Base-by-base conservation (phyloP, 352 stramenopile species). In the Saprolegnia diclina region DNA sequence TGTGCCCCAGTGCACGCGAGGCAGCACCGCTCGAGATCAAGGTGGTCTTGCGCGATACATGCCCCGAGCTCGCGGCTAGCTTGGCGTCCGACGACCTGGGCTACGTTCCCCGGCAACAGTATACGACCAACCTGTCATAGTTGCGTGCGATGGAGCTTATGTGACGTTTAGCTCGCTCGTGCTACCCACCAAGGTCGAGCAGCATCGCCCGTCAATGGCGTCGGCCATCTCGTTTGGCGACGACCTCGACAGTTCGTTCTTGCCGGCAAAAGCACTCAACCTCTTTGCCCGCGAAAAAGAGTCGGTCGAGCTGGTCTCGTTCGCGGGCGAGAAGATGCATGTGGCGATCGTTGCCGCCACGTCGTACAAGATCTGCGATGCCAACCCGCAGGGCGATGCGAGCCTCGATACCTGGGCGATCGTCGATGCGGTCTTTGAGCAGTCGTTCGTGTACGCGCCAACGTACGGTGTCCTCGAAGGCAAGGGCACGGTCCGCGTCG, bases 291-390 rank as follows among this genome's bases (percentile, higher is more conserved):
- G 52, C 13, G 63, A 69, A 4, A 52, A 59, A 22, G 42, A 38
- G 46, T 14, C 42, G 50, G 62, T 29, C 7, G 63, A 69, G n/a
- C 46, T 69, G 32, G 22, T 69, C 11, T 22, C 54, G 38, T 69
- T 69, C 62, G 63, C 63, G 5, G 63, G 63, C 6, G 52, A 69
- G n/a, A 59, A 62, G 46, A 69, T 69, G 48, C 63, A 69, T 9
- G 61, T 69, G 14, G 22, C 32, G 22, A 69, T 69, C 53, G 63
- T 69, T 9, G 63, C 63, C n/a, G 53, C 48, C 7, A 69, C 63
- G 14, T 69, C 63, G 32, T 69, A 69, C 50, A 69, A 69, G 24
- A 52, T 69, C 19, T 69, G 63, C 40, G 63, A 69, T 45, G 14
- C 54, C 18, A 69, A 69, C 35, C 63, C 63, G 13, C 45, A 59